phyloP scores from a whole-genome alignment of 1,284 basidiomycete species.

The Sporisorium scitamineum region DNA sequence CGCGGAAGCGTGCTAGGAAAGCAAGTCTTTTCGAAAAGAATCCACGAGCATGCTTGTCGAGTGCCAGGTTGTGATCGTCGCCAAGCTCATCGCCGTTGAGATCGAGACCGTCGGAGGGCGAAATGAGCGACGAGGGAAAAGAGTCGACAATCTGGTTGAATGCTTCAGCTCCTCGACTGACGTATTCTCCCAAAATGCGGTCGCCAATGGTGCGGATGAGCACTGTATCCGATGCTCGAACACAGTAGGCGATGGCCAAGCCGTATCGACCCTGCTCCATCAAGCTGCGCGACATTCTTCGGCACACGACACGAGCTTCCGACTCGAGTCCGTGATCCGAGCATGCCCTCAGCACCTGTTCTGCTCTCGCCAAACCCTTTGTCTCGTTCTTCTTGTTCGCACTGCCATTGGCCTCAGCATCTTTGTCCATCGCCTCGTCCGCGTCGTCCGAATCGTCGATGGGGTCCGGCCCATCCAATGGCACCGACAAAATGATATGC shows the following conservation, averaged over 20 bases:
- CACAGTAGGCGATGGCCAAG: slow-evolving; percentile 63
- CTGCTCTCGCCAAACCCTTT: slow-evolving; percentile 41
- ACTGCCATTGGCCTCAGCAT: slow-evolving; percentile 71
- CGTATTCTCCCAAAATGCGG: slow-evolving; percentile 60
- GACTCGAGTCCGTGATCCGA: slow-evolving; percentile 60
- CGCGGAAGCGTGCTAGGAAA: slow-evolving; percentile 65
- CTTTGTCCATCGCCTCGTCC: slow-evolving; percentile 45
- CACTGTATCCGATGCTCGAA: slow-evolving; percentile 58
- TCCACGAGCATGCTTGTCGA: slow-evolving; percentile 25
- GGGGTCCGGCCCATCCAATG: slow-evolving; percentile 34
- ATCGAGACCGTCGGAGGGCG: slow-evolving; percentile 31
- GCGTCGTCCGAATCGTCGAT: slow-evolving; percentile 33
- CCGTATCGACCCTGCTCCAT: slow-evolving; percentile 57
- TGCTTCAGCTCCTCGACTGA: slow-evolving; percentile 47
- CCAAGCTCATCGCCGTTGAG: slow-evolving; percentile 13
- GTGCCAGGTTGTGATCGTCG: slow-evolving; percentile 12
- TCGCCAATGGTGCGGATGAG: slow-evolving; percentile 62
- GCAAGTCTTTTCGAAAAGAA: slow-evolving; percentile 60
- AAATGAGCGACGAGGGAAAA: slow-evolving; percentile 58
- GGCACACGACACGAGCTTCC: slow-evolving; percentile 65
- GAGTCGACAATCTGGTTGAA: slow-evolving; percentile 63
- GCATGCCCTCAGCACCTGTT: slow-evolving; percentile 65
- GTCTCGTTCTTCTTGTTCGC: slow-evolving; percentile 7
- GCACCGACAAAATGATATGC: slow-evolving; percentile 62
- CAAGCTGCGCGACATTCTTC: slow-evolving; percentile 41